Base-by-base conservation (phyloP, 257 asterid genomes). In the Vinca minor region DNA sequence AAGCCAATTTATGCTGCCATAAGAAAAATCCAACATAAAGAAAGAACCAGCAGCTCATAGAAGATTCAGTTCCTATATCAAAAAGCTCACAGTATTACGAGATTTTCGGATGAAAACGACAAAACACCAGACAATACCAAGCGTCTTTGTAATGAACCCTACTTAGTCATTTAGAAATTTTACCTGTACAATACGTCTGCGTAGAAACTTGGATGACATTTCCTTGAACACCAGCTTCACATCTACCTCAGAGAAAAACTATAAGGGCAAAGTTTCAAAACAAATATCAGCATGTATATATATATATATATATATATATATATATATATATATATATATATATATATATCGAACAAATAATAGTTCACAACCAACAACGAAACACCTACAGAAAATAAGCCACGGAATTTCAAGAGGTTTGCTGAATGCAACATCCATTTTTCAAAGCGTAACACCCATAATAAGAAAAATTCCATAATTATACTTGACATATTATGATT, bases 141-240 rank as follows among this genome's bases (percentile, higher is more conserved):
- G 13, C 62, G 62, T 46, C 21, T 47, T n/a, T n/a, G n/a, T 45
- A 34, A 8, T 45, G 26, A 10, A 20, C 20, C 39, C 32, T 55
- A 62, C 49, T 66, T n/a, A n/a, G 11, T 64, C n/a, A 63, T 46
- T 69, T 55, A 23, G 44, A 56, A 69, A 69, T 58, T 65, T 66
- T 79, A 91, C 98, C 96, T 89, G 90, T 79, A 89, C 97, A 66
- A 89, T 92, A 63, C 96, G 89, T 70, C 81, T 89, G 68, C 96
- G 89, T 53, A 92, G 79, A 81, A 81, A 84, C 58, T 78, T 89
- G 68, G 98, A 87, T 23, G 95, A 84, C 46, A 87, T 88, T 72
- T 92, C 96, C 76, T 87, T 89, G 70, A 84, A 89, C 59, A 92
- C 98, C 64, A 92, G 79, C 91, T 92, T 92, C 83, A 92, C 98